A percentile compares a stretch with the other conserved stretches of the same genome.
Conservation (phyloP, 495 filamentous ascomycete species). For the Hyaloscypha hepaticicola region DNA sequence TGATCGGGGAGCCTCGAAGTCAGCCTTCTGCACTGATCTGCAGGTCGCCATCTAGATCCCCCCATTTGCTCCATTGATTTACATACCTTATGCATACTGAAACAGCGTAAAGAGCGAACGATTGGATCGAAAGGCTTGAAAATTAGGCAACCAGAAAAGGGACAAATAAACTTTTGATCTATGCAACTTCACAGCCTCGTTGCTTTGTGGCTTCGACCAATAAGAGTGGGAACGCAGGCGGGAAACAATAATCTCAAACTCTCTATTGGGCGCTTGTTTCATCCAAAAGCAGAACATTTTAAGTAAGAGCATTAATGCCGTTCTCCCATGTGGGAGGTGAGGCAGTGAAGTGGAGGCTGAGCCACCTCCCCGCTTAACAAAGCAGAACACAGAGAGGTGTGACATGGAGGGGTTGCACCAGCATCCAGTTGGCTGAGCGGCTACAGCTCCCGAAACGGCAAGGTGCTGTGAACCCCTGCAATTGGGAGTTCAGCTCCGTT, state of each 20-base stretch:
- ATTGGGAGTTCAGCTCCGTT: too few species aligned
- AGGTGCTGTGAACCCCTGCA: too few species aligned
- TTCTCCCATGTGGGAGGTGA: neutral
- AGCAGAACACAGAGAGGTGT: too few species aligned
- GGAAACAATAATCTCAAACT: neutral
- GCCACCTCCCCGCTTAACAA: too few species aligned
- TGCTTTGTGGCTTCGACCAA: neutral
- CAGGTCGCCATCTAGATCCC: neutral
- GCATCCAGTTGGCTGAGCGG: neutral
- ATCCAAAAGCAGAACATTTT: neutral
- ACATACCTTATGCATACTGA: too few species aligned
- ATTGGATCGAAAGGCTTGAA: neutral
- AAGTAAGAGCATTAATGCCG: neutral
- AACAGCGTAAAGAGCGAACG: too few species aligned
- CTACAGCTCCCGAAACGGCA: neutral
- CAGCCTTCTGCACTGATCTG: too few species aligned
- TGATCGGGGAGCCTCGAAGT: too few species aligned
- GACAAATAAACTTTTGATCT: neutral
- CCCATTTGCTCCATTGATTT: neutral
- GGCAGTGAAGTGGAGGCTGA: neutral
- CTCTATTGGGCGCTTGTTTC: neutral
- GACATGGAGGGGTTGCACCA: neutral
- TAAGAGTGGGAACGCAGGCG: neutral
- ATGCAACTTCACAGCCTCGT: neutral
- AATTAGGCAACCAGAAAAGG: neutral